Percentiles rank a stretch among this genome's conserved stretches.
These are phyloP conservation scores for Daldinia loculata DNA, from an alignment of 495 filamentous ascomycete species.

Conservation along the genomic window DNA sequence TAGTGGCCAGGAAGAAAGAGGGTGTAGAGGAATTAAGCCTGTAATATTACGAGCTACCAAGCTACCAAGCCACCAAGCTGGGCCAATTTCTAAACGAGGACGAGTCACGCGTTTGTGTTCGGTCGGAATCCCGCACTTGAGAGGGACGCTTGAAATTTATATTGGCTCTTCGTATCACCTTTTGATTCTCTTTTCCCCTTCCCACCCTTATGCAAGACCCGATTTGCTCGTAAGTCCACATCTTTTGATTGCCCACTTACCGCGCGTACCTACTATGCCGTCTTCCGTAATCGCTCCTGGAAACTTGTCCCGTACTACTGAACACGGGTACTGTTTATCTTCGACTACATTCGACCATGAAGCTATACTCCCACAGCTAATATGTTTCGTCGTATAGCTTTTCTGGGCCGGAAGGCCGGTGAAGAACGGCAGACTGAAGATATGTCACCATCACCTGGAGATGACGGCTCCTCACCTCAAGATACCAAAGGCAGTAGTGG, in stretches of 20 bases:
- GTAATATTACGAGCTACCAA: slow-evolving; percentile 21
- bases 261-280: slow-evolving; percentile 17
- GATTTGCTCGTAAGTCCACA: slow-evolving; percentile 41
- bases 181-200: slow-evolving; percentile 19
- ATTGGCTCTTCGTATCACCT: slow-evolving; percentile 35
- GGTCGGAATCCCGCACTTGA: slow-evolving; percentile 20
- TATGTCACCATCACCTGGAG: slow-evolving; percentile 67
- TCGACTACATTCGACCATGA: not conserved
- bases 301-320: slow-evolving; percentile 10
- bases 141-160: slow-evolving; percentile 31
- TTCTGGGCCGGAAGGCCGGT: slow-evolving; percentile 54
- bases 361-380: slow-evolving; percentile 44
- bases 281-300: slow-evolving; percentile 29
- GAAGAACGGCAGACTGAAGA: slow-evolving; percentile 48
- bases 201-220: slow-evolving; percentile 44
- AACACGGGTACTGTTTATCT: not conserved
- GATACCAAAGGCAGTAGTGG: slow-evolving; percentile 59
- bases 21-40: slow-evolving; percentile 36
- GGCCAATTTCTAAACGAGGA: slow-evolving; percentile 18
- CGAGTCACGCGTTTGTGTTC: slow-evolving; percentile 35
- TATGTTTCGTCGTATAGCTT: slow-evolving; percentile 57
- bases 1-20: slow-evolving; percentile 28
- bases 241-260: slow-evolving; percentile 33
- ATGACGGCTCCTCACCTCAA: slow-evolving; percentile 57
- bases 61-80: not conserved